Evolutionary conservation across 768 basidiomycete genomes (phyloP).

Genomic region (Pleurotus giganteus): DNA sequence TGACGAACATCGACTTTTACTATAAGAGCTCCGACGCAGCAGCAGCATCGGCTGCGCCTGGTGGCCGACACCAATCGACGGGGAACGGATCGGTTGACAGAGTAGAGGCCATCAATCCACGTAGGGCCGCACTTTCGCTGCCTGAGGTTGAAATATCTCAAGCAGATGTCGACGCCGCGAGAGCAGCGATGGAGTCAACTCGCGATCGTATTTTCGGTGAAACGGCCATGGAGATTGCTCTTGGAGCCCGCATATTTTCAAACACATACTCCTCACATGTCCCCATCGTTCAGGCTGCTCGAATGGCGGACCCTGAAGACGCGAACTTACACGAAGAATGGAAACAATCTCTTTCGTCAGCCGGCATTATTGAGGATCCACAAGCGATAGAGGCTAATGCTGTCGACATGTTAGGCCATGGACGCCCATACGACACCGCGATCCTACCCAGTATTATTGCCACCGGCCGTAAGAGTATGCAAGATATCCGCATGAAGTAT

Average conservation of each 20-base stretch:
- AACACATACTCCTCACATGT: background rate
- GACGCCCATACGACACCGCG: too few species aligned
- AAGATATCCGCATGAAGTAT: background rate
- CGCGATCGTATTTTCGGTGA: background rate
- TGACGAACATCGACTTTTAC: slow-evolving; percentile 8
- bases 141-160: too few species aligned
- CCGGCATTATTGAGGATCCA: too few species aligned
- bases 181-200: background rate
- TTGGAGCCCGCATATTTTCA: background rate
- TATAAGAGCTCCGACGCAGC: background rate
- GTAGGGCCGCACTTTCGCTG: too few species aligned
- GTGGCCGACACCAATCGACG: too few species aligned
- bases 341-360: too few species aligned
- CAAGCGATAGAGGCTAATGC: too few species aligned
- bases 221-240: background rate
- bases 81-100: too few species aligned
- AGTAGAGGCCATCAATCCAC: too few species aligned
- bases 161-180: too few species aligned
- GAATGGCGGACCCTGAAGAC: background rate
- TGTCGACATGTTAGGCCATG: too few species aligned
- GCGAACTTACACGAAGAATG: background rate
- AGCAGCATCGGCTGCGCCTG: too few species aligned
- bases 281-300: background rate
- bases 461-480: background rate
- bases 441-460: background rate